A percentile compares a stretch with the other conserved stretches of the same genome.
These are phyloP conservation scores for Coemansia sp. DNA, from an alignment of 192 early-diverging fungal species.

Conservation along the genomic window DNA sequence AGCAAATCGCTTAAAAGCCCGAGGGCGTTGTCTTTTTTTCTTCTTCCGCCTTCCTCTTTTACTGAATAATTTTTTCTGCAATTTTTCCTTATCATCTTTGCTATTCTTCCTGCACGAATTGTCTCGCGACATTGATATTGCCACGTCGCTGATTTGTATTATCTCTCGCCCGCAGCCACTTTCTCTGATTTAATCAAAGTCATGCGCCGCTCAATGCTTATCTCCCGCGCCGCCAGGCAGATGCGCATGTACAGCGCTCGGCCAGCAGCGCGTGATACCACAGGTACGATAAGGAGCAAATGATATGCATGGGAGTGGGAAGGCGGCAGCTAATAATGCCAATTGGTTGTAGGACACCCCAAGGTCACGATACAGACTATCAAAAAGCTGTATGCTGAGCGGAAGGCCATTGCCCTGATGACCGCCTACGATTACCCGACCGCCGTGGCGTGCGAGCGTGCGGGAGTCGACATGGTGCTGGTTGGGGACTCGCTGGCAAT, in stretches of 20 bases:
- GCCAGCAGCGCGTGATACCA: slow-evolving; percentile 12
- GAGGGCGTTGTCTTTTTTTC: not conserved
- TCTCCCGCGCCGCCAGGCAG: not conserved
- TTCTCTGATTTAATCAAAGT: not conserved
- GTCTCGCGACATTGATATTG: slow-evolving; percentile 8
- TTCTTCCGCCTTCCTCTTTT: not conserved
- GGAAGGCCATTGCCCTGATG: slow-evolving; percentile 86
- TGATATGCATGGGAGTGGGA: not conserved
- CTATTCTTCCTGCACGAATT: not conserved
- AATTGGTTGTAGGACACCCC: slow-evolving; percentile 22
- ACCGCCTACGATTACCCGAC: slow-evolving; percentile 98
- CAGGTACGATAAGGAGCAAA: slow-evolving; percentile 10
- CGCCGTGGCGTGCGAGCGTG: slow-evolving; percentile 74
- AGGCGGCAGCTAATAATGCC: not conserved
- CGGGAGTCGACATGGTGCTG: slow-evolving; percentile 82
- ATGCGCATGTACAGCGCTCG: slow-evolving; percentile 42
- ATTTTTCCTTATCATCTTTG: slow-evolving; percentile 5
- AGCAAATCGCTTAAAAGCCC: not conserved
- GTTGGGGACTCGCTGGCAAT: slow-evolving; percentile 97
- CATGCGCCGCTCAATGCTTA: slow-evolving; percentile 4
- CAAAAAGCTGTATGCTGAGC: slow-evolving; percentile 64
- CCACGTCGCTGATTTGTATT: slow-evolving; percentile 12
- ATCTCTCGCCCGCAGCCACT: not conserved
- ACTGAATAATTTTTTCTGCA: not conserved
- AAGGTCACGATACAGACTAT: slow-evolving; percentile 91